Evolutionary conservation across 805 yeast genomes (phyloP).

Genomic region (Candida coleopterorum): DNA sequence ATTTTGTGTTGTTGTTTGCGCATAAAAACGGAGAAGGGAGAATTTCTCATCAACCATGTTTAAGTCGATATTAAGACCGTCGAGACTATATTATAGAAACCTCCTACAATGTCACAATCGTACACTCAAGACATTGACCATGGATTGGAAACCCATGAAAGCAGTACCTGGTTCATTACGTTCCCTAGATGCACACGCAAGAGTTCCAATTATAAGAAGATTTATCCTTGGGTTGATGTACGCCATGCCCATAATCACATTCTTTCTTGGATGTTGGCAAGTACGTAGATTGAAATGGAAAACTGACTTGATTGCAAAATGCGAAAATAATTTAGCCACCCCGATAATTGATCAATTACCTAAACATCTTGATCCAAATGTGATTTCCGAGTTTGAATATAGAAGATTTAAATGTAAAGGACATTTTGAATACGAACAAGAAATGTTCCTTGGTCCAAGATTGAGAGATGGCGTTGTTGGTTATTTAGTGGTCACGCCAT

Average conservation of each 20-base stretch:
- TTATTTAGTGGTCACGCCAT: conserved; percentile 75
- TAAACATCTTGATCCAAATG: conserved; percentile 54
- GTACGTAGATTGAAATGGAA: conserved; percentile 84
- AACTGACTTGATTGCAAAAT: conserved; percentile 68
- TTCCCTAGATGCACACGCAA: conserved; percentile 35
- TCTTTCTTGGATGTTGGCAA: conserved; percentile 93
- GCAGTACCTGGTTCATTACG: conserved; percentile 36
- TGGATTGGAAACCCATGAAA: conserved; percentile 81
- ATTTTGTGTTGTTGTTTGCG: too few relatives aligned
- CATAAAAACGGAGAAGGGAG: too few relatives aligned
- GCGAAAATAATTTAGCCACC: conserved; percentile 76
- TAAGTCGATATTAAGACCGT: not conserved
- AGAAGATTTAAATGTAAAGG: conserved; percentile 77
- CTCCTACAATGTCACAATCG: conserved; percentile 13
- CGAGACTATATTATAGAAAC: not conserved
- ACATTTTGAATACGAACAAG: conserved; percentile 75
- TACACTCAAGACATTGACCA: conserved; percentile 55
- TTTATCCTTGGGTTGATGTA: conserved; percentile 43
- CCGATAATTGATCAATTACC: conserved; percentile 70
- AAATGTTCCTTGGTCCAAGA: conserved; percentile 90
- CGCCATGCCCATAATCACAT: conserved; percentile 84
- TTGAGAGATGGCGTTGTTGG: conserved; percentile 65
- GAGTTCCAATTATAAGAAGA: conserved; percentile 32
- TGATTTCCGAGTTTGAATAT: conserved; percentile 71
- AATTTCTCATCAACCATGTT: too few relatives aligned